Evolutionary conservation across 2,329 filamentous ascomycete genomes (phyloP).

Genomic region (Calonectria hawksworthii): DNA sequence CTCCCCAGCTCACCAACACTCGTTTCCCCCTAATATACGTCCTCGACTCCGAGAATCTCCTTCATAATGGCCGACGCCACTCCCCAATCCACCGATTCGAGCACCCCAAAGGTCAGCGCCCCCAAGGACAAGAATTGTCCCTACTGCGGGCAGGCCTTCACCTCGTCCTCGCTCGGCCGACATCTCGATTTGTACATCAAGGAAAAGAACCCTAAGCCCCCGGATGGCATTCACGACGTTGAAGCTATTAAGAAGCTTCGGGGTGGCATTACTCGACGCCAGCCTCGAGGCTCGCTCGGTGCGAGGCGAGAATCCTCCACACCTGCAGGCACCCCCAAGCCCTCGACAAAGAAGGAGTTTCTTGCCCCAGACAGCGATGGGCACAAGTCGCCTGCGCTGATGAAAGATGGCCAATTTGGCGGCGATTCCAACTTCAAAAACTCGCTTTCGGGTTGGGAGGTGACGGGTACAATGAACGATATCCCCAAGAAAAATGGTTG

Average conservation of each 20-base stretch:
- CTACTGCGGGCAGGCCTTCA: conserved; percentile 91
- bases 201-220: conserved; percentile 88
- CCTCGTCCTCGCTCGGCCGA: conserved; percentile 91
- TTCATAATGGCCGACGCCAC: conserved; percentile 52
- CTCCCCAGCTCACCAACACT: conserved; percentile 33
- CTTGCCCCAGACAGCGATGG: conserved; percentile 57
- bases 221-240: conserved; percentile 91
- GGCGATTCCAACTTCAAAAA: conserved; percentile 63
- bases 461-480: conserved; percentile 84
- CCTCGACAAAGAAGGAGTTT: conserved; percentile 54
- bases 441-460: conserved; percentile 77
- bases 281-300: conserved; percentile 76
- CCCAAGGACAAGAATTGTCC: conserved; percentile 90
- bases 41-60: conserved; percentile 8
- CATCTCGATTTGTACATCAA: conserved; percentile 96
- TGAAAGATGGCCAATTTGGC: conserved; percentile 58
- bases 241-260: conserved; percentile 88
- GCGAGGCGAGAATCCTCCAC: conserved; percentile 73
- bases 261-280: conserved; percentile 87
- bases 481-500: conserved; percentile 63
- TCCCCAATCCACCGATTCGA: conserved; percentile 53
- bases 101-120: conserved; percentile 58
- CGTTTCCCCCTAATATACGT: conserved; percentile 29
- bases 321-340: conserved; percentile 65
- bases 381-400: conserved; percentile 55